Evolutionary conservation across 2,329 filamentous ascomycete genomes (phyloP), one percentile per base, ranked within the genome.

Genomic region (Didymella arachidicola): DNA sequence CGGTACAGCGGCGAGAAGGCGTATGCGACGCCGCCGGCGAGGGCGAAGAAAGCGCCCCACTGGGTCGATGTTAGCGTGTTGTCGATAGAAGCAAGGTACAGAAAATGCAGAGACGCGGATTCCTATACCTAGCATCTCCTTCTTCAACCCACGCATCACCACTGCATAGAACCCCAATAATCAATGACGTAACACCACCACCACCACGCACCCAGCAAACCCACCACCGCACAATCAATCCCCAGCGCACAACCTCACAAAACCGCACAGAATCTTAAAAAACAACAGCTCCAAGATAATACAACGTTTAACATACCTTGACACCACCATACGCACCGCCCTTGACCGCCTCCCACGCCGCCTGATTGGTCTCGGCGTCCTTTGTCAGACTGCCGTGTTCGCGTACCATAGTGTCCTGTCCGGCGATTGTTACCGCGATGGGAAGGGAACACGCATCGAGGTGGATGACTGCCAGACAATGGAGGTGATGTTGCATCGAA

Each of bases 1-100:
- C 89, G 84, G 72, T 93, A 94, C 19, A 93, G 70, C 0, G 91
- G 91, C 51, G 87, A 91, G 68, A 87, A 82, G 22, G 81, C 78
- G 63, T 87, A 89, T 18, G 86, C 90, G 6, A 86, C 69, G 22
- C 81, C 87, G 19, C 84, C 88, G 7, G 91, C 79, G 25, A 89
- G 72, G 0, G 84, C 88, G 16, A 86, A 84, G 57, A 83, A 86
- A n/a, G 84, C 78, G 54, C 90, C 91, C 89, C 89, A 93, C 84
- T 86, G 19, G 16, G 19, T 19, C 2, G 7, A 4, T 4, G 43
- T 54, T 27, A 54, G 51, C 14, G 11, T 11, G 4, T 7, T 6
- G 7, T 38, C 16, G 29, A 30, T 7, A 30, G n/a, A 7, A 10
- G 29, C 29, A 10, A 2, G 7, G 29, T 10, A 7, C 7, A 10